Conservation (phyloP, 768 basidiomycete species). For the Calocybe cyanea region DNA sequence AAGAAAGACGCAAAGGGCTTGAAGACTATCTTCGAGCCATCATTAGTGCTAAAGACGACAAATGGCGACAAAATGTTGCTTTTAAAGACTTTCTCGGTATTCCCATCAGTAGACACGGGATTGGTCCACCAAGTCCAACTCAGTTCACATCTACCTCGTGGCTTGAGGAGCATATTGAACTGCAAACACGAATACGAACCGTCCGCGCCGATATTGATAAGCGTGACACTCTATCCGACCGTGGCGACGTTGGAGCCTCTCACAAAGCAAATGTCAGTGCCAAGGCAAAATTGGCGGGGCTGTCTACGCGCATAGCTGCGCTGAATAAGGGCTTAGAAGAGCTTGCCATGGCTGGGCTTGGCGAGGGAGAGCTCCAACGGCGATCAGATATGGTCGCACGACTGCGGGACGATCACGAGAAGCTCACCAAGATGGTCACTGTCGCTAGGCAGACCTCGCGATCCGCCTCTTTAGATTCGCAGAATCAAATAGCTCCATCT, state of each 20-base stretch:
- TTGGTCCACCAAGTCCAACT: constrained; percentile 24
- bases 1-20: constrained; percentile 73
- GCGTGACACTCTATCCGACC: constrained; percentile 78
- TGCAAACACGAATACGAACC: constrained; percentile 74
- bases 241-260: constrained; percentile 68
- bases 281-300: constrained; percentile 77
- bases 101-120: constrained; percentile 56
- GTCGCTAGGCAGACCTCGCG: constrained; percentile 58
- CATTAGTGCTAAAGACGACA: constrained; percentile 72
- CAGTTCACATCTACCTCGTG: constrained; percentile 77
- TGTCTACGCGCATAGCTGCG: constrained; percentile 67
- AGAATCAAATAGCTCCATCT: constrained; percentile 36
- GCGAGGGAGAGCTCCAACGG: constrained; percentile 88
- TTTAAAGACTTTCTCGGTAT: constrained; percentile 89
- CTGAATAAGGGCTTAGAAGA: constrained; percentile 67
- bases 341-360: constrained; percentile 68
- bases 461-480: constrained; percentile 23
- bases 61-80: constrained; percentile 74
- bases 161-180: constrained; percentile 84
- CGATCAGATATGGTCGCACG: constrained; percentile 86
- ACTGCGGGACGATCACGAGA: constrained; percentile 88
- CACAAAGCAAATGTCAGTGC: constrained; percentile 81
- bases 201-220: constrained; percentile 85
- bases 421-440: constrained; percentile 81
- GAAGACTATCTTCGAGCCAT: constrained; percentile 87